Evolutionary conservation across 352 stramenopile genomes (phyloP).

Genomic region (Globisporangium takayamanum): DNA sequence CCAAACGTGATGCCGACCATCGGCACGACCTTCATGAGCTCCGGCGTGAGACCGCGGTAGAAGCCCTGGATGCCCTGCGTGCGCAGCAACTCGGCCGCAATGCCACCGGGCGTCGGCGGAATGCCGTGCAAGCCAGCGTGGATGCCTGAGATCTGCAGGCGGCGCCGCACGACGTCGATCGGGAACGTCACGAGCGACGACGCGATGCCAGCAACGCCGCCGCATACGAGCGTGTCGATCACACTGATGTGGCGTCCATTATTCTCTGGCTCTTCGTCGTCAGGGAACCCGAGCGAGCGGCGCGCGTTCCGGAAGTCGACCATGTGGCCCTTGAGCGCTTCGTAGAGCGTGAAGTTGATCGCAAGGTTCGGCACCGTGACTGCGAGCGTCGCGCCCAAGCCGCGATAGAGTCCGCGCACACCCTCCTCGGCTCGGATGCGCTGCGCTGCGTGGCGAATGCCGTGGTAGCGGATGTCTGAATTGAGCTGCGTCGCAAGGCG

Average conservation of each 20-base stretch:
- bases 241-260: conserved; percentile 33
- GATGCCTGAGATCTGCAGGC: conserved; percentile 93
- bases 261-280: conserved; percentile 15
- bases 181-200: conserved; percentile 94
- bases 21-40: conserved; percentile 96
- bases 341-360: conserved; percentile 95
- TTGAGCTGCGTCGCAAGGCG: conserved; percentile 92
- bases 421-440: conserved; percentile 90
- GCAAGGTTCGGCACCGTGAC: conserved; percentile 95
- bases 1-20: conserved; percentile 97
- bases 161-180: conserved; percentile 91
- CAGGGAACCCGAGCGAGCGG: conserved; percentile 21
- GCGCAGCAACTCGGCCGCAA: conserved; percentile 58
- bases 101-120: conserved; percentile 62
- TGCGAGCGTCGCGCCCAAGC: conserved; percentile 90
- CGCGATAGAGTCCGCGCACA: conserved; percentile 89
- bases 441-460: conserved; percentile 91
- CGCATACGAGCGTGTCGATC: conserved; percentile 89
- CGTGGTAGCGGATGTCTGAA: conserved; percentile 82
- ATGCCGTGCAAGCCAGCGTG: conserved; percentile 63
- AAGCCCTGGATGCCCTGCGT: conserved; percentile 77
- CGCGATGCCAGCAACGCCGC: conserved; percentile 84
- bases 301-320: conserved; percentile 65
- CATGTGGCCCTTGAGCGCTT: conserved; percentile 89
- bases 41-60: conserved; percentile 87